phyloP scores from a whole-genome alignment of 331 rosid genomes.

The Quercus tomentella region DNA sequence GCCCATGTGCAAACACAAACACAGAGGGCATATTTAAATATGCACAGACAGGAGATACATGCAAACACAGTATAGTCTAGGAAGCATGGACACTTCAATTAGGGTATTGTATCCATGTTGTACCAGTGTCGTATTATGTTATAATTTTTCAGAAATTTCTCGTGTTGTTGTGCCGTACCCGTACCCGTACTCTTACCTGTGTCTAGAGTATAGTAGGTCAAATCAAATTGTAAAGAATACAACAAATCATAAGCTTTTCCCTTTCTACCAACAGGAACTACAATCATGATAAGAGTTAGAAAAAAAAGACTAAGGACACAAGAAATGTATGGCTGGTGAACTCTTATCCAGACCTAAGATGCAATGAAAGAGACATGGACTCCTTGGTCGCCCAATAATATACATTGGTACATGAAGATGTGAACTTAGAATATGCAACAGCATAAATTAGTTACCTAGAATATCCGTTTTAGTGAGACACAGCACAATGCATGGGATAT shows the following conservation, averaged over 20 bases:
- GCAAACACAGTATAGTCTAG: not conserved
- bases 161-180: no score
- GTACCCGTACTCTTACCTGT: fast-evolving
- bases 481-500: no score
- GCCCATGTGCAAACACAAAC: not conserved
- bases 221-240: not conserved
- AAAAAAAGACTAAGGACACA: not conserved
- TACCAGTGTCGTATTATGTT: no score
- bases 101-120: fast-evolving
- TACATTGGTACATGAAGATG: no score
- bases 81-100: no score
- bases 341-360: not conserved
- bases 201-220: not conserved
- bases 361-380: not conserved
- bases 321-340: not conserved
- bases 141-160: no score
- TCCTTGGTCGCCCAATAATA: no score
- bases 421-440: no score
- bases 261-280: not conserved
- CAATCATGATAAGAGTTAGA: not conserved
- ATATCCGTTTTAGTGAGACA: no score
- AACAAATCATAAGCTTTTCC: not conserved
- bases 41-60: not conserved
- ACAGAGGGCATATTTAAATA: not conserved
- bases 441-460: no score